phyloP scores from a whole-genome alignment of 2,329 filamentous ascomycete species.

The Trichoderma endophyticum region DNA sequence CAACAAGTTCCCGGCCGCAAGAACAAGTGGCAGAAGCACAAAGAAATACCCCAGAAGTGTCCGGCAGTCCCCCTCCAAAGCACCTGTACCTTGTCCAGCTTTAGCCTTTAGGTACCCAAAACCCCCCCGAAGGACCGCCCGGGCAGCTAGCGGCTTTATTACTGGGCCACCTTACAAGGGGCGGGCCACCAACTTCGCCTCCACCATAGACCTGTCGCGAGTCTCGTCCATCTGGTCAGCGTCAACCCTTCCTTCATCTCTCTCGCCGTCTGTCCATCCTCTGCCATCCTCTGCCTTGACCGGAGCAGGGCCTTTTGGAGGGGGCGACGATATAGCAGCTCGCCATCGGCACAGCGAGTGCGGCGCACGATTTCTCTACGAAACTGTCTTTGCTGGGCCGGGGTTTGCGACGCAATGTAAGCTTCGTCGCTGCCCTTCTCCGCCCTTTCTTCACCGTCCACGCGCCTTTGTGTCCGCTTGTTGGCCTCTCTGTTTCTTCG shows the following conservation, averaged over 20 bases:
- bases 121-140: not conserved
- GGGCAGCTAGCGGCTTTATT: conserved; percentile 11
- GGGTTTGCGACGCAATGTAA: conserved; percentile 22
- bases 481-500: not conserved
- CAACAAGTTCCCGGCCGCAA: not conserved
- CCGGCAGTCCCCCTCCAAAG: not conserved
- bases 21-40: not conserved
- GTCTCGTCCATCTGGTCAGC: conserved; percentile 11
- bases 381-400: not conserved
- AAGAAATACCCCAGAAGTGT: not conserved
- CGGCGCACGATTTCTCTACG: not conserved
- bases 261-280: not conserved
- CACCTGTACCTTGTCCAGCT: not conserved
- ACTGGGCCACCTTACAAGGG: conserved; percentile 5
- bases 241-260: not conserved
- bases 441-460: not conserved
- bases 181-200: not conserved
- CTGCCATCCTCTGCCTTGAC: not conserved
- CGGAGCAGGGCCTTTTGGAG: not conserved
- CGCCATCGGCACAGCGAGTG: conserved; percentile 1
- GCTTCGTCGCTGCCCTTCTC: not conserved
- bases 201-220: conserved; percentile 18
- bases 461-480: not conserved
- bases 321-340: not conserved
- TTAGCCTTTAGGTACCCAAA: not conserved